phyloP scores from a whole-genome alignment of 345 rosid genomes.

The Combretum micranthum region DNA sequence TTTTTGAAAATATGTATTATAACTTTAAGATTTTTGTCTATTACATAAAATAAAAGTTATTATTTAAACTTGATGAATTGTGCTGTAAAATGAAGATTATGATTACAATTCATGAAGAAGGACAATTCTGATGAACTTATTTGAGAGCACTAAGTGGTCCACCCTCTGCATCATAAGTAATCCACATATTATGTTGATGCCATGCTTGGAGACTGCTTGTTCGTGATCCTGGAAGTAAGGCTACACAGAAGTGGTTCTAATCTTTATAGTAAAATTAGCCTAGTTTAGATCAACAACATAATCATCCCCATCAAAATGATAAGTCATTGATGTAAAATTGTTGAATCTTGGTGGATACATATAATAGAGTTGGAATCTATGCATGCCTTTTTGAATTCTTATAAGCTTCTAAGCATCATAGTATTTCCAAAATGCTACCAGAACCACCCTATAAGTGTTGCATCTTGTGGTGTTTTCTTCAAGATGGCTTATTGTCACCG shows the following conservation, averaged over 20 bases:
- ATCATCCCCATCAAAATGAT: constrained; percentile 11
- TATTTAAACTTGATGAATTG: too few relatives aligned
- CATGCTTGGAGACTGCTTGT: constrained; percentile 6
- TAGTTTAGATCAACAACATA: neutral
- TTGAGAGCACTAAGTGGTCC: too few relatives aligned
- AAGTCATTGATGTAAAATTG: constrained; percentile 8
- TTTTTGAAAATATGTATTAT: too few relatives aligned
- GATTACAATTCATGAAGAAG: too few relatives aligned
- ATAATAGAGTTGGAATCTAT: constrained; percentile 3
- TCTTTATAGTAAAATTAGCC: neutral
- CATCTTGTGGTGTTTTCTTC: neutral
- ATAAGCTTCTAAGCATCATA: neutral
- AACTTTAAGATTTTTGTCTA: too few relatives aligned
- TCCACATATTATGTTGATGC: constrained; percentile 8
- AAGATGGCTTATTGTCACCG: neutral
- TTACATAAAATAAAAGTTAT: too few relatives aligned
- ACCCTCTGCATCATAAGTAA: neutral
- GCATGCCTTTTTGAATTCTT: neutral
- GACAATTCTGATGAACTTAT: too few relatives aligned
- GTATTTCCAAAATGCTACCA: neutral
- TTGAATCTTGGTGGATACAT: constrained; percentile 1
- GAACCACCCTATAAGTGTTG: neutral
- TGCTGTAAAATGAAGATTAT: too few relatives aligned
- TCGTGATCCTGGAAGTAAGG: neutral
- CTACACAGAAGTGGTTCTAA: constrained; percentile 2